Percentiles rank a stretch among this genome's conserved stretches.
phyloP scores from a whole-genome alignment of 106 monocot species.

The Phalaenopsis aphrodite region DNA sequence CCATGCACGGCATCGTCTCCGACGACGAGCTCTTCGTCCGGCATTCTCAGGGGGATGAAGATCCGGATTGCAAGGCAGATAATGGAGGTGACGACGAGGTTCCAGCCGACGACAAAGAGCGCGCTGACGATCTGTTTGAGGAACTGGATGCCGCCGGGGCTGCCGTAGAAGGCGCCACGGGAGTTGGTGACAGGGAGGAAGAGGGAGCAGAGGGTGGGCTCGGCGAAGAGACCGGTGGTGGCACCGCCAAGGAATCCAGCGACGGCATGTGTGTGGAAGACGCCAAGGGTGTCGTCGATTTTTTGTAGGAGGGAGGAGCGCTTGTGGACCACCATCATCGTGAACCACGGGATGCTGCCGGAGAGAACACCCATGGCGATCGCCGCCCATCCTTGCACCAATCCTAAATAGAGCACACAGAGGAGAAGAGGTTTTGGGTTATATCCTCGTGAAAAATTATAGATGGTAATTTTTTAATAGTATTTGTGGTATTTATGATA shows the following conservation, averaged over 20 bases:
- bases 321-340: conserved; percentile 43
- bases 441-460: too few species aligned
- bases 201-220: conserved; percentile 32
- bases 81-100: conserved; percentile 22
- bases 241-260: conserved; percentile 31
- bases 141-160: conserved; percentile 29
- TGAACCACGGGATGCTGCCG: conserved; percentile 41
- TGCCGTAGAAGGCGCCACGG: conserved; percentile 32
- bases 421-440: too few species aligned
- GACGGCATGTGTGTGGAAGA: conserved; percentile 35
- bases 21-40: conserved; percentile 28
- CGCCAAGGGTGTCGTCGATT: conserved; percentile 23
- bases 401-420: not conserved
- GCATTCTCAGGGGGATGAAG: conserved; percentile 28
- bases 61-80: conserved; percentile 23
- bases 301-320: conserved; percentile 26
- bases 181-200: conserved; percentile 42
- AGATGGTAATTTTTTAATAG: too few species aligned
- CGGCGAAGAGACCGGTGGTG: conserved; percentile 25
- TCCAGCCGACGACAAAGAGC: conserved; percentile 33
- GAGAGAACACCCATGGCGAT: conserved; percentile 36
- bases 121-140: conserved; percentile 31
- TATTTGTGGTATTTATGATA: too few species aligned
- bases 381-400: conserved; percentile 26
- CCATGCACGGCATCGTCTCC: conserved; percentile 40